phyloP scores from a whole-genome alignment of 768 basidiomycete species.

The Auriscalpium vulgare region DNA sequence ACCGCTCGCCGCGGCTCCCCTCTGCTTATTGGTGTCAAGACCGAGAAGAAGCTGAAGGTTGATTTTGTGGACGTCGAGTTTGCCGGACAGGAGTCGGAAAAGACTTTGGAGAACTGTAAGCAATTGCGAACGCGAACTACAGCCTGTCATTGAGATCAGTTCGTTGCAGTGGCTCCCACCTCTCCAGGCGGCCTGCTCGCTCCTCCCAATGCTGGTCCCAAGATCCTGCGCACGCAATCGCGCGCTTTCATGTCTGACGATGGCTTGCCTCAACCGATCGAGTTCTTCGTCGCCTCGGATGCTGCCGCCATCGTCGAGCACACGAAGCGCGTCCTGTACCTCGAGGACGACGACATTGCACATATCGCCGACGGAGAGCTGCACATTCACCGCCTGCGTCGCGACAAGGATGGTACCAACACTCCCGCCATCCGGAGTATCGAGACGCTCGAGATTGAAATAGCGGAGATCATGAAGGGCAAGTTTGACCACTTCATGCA shows the following conservation, averaged over 20 bases:
- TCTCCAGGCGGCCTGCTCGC: conserved; percentile 58
- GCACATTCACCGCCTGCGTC: conserved; percentile 96
- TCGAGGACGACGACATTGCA: conserved; percentile 98
- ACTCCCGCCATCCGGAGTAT: conserved; percentile 80
- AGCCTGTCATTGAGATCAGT: neutral
- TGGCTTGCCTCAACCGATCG: conserved; percentile 96
- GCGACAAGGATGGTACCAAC: conserved; percentile 65
- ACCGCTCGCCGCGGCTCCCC: conserved; percentile 96
- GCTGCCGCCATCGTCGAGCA: conserved; percentile 95
- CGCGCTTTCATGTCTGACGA: conserved; percentile 98
- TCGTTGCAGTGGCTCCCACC: conserved; percentile 24
- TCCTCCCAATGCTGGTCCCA: conserved; percentile 57
- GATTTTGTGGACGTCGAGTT: conserved; percentile 99
- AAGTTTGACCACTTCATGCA: conserved; percentile 99
- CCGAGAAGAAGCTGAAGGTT: conserved; percentile 98
- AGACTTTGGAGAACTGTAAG: conserved; percentile 33
- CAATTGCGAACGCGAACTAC: neutral
- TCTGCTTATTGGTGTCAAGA: conserved; percentile 96
- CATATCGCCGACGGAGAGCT: conserved; percentile 96
- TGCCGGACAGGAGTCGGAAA: conserved; percentile 59
- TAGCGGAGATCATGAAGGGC: conserved; percentile 99
- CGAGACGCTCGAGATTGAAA: conserved; percentile 96
- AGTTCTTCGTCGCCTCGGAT: conserved; percentile 98
- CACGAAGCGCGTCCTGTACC: conserved; percentile 97
- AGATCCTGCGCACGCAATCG: conserved; percentile 89